Base-by-base conservation (phyloP, 2,329 filamentous ascomycete species). In the Xylaria sp. region DNA sequence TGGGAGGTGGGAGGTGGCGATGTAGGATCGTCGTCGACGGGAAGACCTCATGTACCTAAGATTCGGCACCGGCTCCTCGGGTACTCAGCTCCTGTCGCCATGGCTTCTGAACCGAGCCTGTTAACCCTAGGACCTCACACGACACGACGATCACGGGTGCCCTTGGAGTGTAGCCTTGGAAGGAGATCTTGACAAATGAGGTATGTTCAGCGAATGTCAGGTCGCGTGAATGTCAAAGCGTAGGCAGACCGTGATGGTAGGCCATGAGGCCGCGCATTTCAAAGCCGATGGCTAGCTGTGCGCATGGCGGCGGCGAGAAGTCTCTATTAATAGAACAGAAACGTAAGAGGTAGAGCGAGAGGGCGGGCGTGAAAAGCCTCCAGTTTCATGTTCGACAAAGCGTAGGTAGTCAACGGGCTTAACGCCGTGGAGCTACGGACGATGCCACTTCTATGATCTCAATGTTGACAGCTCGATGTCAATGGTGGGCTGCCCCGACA, bases 271-370 rank as follows among this genome's bases (percentile, higher is more conserved):
- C 9, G 47, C 9, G n/a, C 35, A 30, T 30, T 10, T 52, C 49
- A 30, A 55, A 34, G 39, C 48, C 39, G 39, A 46, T n/a, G 13
- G 42, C 42, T 16, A 37, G 46, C 51, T 35, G 55, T 51, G 23
- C 16, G 19, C 51, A 58, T 56, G 55, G 49, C 52, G 48, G 49
- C 39, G 23, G 39, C 13, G 58, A 54, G 30, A 4, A 37, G 53
- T 19, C 58, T 39, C 59, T 58, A 63, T 63, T 60, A 58, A 63
- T 63, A 63, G 58, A 58, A 63, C 61, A 61, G 58, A 54, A 55
- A 39, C n/a, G 46, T 39, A 50, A 54, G 59, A 49, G 46, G 35
- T 34, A 34, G 47, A 30, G 23, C 23, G 49, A 52, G 50, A 35
- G 34, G 49, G 44, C 42, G 46, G 9, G 37, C 23, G 37, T 52